phyloP scores from a whole-genome alignment of 169 alveolate genomes.

The Plasmodium chabaudi region DNA sequence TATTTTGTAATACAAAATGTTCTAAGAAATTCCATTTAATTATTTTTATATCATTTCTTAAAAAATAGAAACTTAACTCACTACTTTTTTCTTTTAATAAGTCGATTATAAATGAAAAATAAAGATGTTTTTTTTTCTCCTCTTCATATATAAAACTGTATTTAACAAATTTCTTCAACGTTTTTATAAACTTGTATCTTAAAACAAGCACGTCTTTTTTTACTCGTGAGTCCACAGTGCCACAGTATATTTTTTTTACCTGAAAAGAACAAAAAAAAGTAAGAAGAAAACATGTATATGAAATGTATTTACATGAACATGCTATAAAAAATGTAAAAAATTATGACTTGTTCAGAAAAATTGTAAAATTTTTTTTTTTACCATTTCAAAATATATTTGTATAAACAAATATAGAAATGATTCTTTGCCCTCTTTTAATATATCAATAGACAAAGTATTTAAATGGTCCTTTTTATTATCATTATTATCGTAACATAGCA shows the following conservation, averaged over 20 bases:
- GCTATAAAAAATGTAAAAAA: too few species aligned
- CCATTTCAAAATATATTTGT: conserved; percentile 53
- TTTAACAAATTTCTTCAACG: conserved; percentile 31
- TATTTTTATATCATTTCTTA: conserved; percentile 54
- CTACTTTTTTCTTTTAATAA: conserved; percentile 29
- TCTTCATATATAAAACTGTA: conserved; percentile 18
- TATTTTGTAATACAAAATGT: conserved; percentile 8
- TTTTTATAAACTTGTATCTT: conserved; percentile 22
- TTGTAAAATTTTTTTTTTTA: not conserved
- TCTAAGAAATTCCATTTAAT: conserved; percentile 41
- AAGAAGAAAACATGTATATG: not conserved
- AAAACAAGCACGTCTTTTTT: conserved; percentile 24
- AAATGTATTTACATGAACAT: not conserved
- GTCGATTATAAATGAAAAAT: conserved; percentile 30
- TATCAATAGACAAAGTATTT: not conserved
- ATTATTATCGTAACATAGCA: conserved; percentile 7
- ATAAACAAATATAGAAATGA: conserved; percentile 25
- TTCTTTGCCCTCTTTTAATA: conserved; percentile 2
- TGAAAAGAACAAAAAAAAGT: not conserved
- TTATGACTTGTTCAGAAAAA: too few species aligned
- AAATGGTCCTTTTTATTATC: not conserved
- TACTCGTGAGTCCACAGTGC: not conserved
- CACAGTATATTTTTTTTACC: conserved; percentile 19
- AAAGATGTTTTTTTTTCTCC: conserved; percentile 18
- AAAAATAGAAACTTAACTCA: conserved; percentile 10